Evolutionary conservation across 352 stramenopile genomes (phyloP).

Genomic region (Blastocystis sp.): DNA sequence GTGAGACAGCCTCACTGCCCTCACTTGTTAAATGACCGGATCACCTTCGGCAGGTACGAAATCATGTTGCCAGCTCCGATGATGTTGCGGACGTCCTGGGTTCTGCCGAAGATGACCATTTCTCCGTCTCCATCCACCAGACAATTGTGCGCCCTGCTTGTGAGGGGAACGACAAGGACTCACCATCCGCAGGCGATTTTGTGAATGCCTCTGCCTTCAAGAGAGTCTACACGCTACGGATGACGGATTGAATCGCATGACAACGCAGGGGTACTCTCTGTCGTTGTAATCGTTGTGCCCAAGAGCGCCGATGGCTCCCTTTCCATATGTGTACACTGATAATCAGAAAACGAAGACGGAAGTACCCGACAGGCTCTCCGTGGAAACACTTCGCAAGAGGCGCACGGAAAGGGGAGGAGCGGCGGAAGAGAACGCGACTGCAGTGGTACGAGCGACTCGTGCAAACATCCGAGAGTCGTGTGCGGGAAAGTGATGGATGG

Average conservation of each 20-base stretch:
- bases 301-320: slow-evolving; percentile 55
- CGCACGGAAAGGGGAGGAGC: background rate
- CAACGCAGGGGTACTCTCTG: slow-evolving; percentile 40
- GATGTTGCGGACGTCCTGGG: slow-evolving; percentile 68
- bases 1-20: background rate
- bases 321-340: slow-evolving; percentile 66
- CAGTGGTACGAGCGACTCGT: background rate
- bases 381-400: background rate
- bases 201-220: slow-evolving; percentile 52
- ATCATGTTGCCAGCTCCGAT: slow-evolving; percentile 67
- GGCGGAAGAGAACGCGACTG: too few species aligned
- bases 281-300: slow-evolving; percentile 68
- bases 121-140: slow-evolving; percentile 42
- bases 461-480: background rate
- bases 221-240: slow-evolving; percentile 17
- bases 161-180: background rate
- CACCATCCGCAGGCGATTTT: slow-evolving; percentile 65
- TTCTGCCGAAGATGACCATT: slow-evolving; percentile 68
- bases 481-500: background rate
- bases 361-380: background rate
- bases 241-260: background rate
- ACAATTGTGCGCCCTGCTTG: slow-evolving; percentile 48
- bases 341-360: background rate
- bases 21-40: slow-evolving; percentile 66
- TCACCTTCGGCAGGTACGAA: slow-evolving; percentile 39